Conservation (phyloP, 805 yeast species). For the Candida sanyiensis region DNA sequence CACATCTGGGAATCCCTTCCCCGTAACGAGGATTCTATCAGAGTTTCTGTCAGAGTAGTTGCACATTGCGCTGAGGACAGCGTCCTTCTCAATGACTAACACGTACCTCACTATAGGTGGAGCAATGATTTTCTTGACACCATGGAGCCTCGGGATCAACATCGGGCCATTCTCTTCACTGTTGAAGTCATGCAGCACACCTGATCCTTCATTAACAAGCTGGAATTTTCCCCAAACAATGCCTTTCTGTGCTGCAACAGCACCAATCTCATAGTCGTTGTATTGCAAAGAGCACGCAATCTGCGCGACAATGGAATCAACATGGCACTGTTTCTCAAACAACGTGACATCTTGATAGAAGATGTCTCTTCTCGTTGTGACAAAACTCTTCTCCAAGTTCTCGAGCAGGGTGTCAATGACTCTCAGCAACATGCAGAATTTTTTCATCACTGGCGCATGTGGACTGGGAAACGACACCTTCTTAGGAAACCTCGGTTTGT, state of each 20-base stretch:
- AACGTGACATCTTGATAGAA: slow-evolving; percentile 57
- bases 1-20: slow-evolving; percentile 66
- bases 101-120: slow-evolving; percentile 23
- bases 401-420: slow-evolving; percentile 15
- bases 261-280: slow-evolving; percentile 36
- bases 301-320: slow-evolving; percentile 35
- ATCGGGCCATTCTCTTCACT: slow-evolving; percentile 17
- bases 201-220: slow-evolving; percentile 2
- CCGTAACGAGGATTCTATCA: slow-evolving; percentile 43
- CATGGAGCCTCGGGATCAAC: slow-evolving; percentile 38
- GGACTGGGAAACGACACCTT: slow-evolving; percentile 16
- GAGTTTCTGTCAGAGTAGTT: slow-evolving; percentile 14
- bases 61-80: slow-evolving; percentile 36
- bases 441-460: slow-evolving; percentile 3
- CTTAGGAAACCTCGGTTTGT: background rate
- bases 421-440: slow-evolving; percentile 13
- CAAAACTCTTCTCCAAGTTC: slow-evolving; percentile 12
- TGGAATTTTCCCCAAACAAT: slow-evolving; percentile 38
- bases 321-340: slow-evolving; percentile 40
- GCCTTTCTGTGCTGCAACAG: slow-evolving; percentile 61
- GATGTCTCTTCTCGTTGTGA: slow-evolving; percentile 47
- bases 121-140: slow-evolving; percentile 11
- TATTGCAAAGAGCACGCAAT: slow-evolving; percentile 36
- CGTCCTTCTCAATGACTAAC: slow-evolving; percentile 49
- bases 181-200: slow-evolving; percentile 6